Conservation (phyloP, 2,329 filamentous ascomycete genomes). For the Fusarium illudens region DNA sequence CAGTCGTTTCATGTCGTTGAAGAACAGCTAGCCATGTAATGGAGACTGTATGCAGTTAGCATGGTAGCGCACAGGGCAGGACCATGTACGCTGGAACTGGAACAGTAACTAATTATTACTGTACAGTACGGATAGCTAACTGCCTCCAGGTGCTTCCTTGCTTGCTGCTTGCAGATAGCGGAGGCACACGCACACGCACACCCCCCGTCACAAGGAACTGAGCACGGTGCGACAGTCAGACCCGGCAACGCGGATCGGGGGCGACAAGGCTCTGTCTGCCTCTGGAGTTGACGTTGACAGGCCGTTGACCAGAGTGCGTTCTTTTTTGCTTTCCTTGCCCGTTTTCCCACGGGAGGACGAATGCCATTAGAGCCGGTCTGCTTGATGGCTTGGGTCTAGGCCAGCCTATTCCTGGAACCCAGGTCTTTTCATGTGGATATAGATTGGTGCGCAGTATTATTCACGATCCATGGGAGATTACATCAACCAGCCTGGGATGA, state of each 20-base stretch:
- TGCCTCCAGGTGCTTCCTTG: constrained; percentile 27
- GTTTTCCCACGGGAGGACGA: background rate
- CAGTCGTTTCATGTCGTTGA: constrained; percentile 32
- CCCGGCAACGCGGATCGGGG: constrained; percentile 38
- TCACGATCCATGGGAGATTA: background rate
- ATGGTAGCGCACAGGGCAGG: constrained; percentile 26
- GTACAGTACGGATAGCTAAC: too few relatives aligned
- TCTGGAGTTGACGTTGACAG: background rate
- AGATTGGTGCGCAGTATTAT: background rate
- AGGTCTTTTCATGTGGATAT: background rate
- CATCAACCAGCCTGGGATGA: background rate
- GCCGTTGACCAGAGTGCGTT: background rate
- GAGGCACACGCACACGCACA: constrained; percentile 2
- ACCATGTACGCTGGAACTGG: background rate
- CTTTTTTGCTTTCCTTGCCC: background rate
- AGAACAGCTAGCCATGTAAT: constrained; percentile 34
- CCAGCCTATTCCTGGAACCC: background rate
- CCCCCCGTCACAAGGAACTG: constrained; percentile 31
- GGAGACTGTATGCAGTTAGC: constrained; percentile 33
- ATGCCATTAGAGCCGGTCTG: background rate
- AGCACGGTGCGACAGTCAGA: constrained; percentile 42
- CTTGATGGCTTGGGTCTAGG: constrained; percentile 2
- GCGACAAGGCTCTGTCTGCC: constrained; percentile 20
- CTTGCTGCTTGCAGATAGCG: constrained; percentile 2
- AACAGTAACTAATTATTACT: background rate